These are phyloP conservation scores for Asclepias syriaca DNA, from an alignment of 257 asterid genomes.

Conservation along the genomic window DNA sequence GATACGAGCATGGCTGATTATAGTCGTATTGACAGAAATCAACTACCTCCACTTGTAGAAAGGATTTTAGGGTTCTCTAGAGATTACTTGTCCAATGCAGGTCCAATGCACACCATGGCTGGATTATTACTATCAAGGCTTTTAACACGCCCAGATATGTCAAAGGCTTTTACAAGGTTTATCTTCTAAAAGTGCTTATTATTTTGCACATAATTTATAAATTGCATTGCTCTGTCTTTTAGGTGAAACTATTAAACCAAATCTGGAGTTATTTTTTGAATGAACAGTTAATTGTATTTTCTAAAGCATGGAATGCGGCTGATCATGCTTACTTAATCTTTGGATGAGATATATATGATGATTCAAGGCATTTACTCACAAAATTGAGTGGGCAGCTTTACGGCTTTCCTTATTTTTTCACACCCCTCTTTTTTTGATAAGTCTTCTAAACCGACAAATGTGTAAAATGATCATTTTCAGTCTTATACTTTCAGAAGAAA, in stretches of 20 bases:
- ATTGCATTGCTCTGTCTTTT: too few species aligned
- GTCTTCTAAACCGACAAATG: neutral
- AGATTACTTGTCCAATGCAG: conserved; percentile 81
- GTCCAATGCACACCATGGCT: conserved; percentile 89
- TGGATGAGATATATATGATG: neutral
- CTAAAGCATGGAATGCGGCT: neutral
- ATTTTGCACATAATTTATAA: neutral
- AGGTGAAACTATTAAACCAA: neutral
- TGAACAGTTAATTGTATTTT: neutral
- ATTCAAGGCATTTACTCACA: neutral
- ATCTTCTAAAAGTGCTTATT: neutral
- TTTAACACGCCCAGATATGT: conserved; percentile 92
- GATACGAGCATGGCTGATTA: conserved; percentile 66
- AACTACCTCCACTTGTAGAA: conserved; percentile 73
- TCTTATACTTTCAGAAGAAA: neutral
- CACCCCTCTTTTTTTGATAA: neutral
- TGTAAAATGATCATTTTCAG: neutral
- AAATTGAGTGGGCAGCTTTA: neutral
- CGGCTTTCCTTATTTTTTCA: neutral
- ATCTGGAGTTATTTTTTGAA: neutral
- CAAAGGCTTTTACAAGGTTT: conserved; percentile 70
- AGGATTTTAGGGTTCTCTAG: conserved; percentile 65
- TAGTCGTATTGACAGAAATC: conserved; percentile 34
- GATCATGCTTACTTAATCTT: neutral
- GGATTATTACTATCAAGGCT: conserved; percentile 87